Evolutionary conservation across 768 basidiomycete genomes (phyloP), one percentile per base, ranked within the genome.

Genomic region (Rhizopogon roseolus): DNA sequence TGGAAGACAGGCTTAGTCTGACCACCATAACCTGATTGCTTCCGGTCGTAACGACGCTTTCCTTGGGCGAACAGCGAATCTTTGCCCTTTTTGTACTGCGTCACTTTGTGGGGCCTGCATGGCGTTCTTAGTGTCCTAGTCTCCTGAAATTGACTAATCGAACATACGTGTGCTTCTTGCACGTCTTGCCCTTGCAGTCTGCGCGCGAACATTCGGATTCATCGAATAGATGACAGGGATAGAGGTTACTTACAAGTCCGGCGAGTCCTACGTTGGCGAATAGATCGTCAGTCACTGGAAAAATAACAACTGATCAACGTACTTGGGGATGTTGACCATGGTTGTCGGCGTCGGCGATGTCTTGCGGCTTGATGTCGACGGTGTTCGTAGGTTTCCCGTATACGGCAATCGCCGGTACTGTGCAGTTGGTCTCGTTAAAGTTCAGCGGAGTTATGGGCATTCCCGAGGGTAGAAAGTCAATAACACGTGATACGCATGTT

Each of bases 1-100:
- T 99, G 97, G 89, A 99, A 99, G 76, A 99, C 95, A 57, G 96
- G 96, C 81, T 99, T 99, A 56, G 96, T 99, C 82, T 99, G 96
- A 78, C 96, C 96, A 89, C 96, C 96, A 78, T 98, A 98, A 76
- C 96, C 91, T 60, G 88, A 88, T 75, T 91, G 94, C 84, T 97
- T 96, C 68, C 96, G 88, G 81, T 98, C 97, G 78, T 99, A 98
- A 79, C 97, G 93, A 67, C 97, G 90, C 86, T 99, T 98, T 79
- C 97, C 97, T 79, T 99, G 96, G 50, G 92, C 97, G 71, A 91
- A 90, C 59, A 95, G 77, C 56, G 97, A 98, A 71, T 93, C 96
- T 78, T 99, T 98, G 71, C 97, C 97, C 84, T 93, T 97, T 88
- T 99, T 99, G 85, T 98, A 99, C 73, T 99, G 96, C 55, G 96